Evolutionary conservation across 1,284 basidiomycete genomes (phyloP), one percentile per base, ranked within the genome.

Genomic region (Moesziomyces aphidis): DNA sequence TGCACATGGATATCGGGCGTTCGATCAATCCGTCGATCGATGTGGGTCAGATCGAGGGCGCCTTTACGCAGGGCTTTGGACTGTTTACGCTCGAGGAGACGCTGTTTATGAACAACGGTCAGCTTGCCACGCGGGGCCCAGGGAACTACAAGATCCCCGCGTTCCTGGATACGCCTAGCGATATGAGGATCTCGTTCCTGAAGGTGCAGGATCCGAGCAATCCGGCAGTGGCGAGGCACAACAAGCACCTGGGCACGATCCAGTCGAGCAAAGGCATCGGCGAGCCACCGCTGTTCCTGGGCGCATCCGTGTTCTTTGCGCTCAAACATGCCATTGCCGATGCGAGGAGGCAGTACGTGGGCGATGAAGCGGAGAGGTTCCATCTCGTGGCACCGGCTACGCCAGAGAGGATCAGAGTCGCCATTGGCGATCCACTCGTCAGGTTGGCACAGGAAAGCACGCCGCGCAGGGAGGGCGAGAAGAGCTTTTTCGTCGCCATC

Each of bases 11-110:
- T 54, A 81, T 85, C 7, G 85, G 85, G 4, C 75, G 83, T 3
- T 80, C 76, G 36, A 76, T 86, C 74, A 85, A 85, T 53, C 85
- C 85, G 7, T 71, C 74, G 8, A 84, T 86, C 55, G 85, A 86
- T 58, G 81, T 83, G n/a, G 85, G 85, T 11, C 85, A 86, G 67
- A 82, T 86, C 50, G 81, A 83, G 56, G 83, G 83, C 5, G 83
- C 83, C 10, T 70, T 74, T 50, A 74, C 73, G 44, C 77, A 76
- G 73, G 77, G 62, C 36, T 73, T 74, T 49, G 85, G 85, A 1
- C 73, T 85, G 56, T 70, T 68, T 24, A 86, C 85, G 23, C 80
- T 83, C 43, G 85, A 86, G 54, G 85, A 86, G 64, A 76, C 72
- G 10, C 62, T 85, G 0, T 85, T 81, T 78, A 61, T 81, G 22